Evolutionary conservation across 2,329 filamentous ascomycete species (phyloP).

Genomic region (Biscogniauxia mediterranea): DNA sequence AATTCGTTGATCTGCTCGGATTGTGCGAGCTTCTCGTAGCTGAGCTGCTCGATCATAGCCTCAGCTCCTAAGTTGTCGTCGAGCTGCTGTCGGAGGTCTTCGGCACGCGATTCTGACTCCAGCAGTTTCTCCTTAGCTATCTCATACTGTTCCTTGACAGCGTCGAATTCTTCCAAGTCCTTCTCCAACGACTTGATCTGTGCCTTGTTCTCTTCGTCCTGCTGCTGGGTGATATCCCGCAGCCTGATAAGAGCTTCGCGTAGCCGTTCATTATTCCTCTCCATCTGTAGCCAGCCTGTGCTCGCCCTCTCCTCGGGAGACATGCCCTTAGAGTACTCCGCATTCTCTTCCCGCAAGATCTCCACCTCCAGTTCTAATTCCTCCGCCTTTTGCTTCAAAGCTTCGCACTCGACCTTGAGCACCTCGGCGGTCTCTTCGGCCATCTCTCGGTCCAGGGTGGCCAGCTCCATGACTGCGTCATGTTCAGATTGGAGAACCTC

Average conservation of each 20-base stretch:
- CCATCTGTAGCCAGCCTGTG: conserved; percentile 87
- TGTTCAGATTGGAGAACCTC: conserved; percentile 78
- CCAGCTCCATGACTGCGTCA: conserved; percentile 81
- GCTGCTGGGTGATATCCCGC: conserved; percentile 82
- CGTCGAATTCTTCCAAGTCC: conserved; percentile 66
- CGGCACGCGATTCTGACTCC: conserved; percentile 70
- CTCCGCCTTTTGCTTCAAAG: conserved; percentile 71
- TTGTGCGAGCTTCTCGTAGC: conserved; percentile 81
- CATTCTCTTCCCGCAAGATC: conserved; percentile 81
- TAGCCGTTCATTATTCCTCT: conserved; percentile 83
- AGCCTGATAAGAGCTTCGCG: conserved; percentile 81
- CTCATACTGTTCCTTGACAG: conserved; percentile 67
- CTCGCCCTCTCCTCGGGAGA: conserved; percentile 83
- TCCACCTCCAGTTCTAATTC: conserved; percentile 88
- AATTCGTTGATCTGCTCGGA: conserved; percentile 82
- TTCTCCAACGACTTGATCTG: conserved; percentile 73
- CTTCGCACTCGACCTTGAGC: conserved; percentile 75
- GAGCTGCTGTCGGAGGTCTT: conserved; percentile 86
- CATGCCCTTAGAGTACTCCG: conserved; percentile 80
- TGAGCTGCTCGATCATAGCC: conserved; percentile 90
- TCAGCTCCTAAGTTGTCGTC: conserved; percentile 86
- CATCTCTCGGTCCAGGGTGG: conserved; percentile 90
- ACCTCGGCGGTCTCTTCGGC: conserved; percentile 89
- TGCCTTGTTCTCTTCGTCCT: conserved; percentile 74
- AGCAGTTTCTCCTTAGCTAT: conserved; percentile 70